Percentiles rank a stretch among this genome's conserved stretches.
These are phyloP conservation scores for Thinopyrum elongatum DNA, from an alignment of 176 grass and related monocot species.

Conservation along the genomic window DNA sequence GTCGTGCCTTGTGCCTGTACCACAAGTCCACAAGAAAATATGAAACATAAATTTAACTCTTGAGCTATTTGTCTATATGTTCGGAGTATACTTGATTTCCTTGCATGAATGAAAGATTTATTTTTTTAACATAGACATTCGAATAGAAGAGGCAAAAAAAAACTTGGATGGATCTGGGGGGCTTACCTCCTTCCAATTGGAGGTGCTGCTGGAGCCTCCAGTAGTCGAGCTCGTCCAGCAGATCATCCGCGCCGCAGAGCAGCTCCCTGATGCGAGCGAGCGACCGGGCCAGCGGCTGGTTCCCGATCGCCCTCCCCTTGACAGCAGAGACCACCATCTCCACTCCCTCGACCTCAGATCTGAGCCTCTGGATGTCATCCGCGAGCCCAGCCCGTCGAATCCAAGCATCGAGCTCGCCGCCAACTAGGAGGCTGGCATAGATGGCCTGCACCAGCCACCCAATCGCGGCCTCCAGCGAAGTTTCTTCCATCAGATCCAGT, in stretches of 20 bases:
- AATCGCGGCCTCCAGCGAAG: neutral
- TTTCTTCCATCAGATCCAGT: neutral
- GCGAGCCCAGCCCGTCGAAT: neutral
- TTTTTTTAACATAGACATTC: no score
- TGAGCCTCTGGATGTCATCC: neutral
- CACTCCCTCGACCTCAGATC: neutral
- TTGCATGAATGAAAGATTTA: no score
- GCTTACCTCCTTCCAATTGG: neutral
- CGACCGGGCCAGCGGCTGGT: neutral
- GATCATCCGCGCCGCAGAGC: constrained; percentile 26
- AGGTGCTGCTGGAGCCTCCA: constrained; percentile 18
- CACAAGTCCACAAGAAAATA: neutral
- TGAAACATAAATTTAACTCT: neutral
- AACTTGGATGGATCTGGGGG: neutral
- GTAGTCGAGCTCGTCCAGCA: constrained; percentile 34
- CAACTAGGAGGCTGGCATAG: neutral
- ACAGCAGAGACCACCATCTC: neutral
- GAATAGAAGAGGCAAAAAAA: no score
- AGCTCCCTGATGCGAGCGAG: constrained; percentile 21
- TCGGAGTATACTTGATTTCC: no score
- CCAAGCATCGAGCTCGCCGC: no score
- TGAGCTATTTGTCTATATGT: no score
- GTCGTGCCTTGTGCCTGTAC: neutral
- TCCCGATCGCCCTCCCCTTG: neutral
- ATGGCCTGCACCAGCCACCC: neutral